Evolutionary conservation across 768 basidiomycete species (phyloP), one percentile per base, ranked within the genome.

Genomic region (Gloeophyllum trabeum): DNA sequence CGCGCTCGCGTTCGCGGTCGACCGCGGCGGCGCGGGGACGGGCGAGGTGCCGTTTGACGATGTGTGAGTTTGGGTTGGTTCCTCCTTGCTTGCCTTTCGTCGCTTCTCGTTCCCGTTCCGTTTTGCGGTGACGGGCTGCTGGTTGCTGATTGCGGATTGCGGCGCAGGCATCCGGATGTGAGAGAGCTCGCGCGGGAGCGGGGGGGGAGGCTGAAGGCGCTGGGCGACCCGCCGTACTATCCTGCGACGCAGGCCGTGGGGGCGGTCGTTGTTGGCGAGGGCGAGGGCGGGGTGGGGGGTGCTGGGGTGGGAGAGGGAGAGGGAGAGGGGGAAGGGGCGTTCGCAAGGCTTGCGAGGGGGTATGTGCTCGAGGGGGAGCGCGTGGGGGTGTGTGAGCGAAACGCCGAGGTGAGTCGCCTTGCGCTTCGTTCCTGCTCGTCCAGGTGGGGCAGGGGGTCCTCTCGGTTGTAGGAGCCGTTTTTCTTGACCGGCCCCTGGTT

Each of bases 11-110:
- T 89, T 90, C 49, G 76, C 81, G 7, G 56, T 72, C 2, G 82
- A 82, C 41, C 61, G 58, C n/a, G 63, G 10, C 28, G 28, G 20
- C 10, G 7, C 61, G 32, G 47, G 52, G 4, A 55, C 54, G 28
- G 79, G 73, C 68, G 83, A 88, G 50, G 55, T 80, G 2, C 88
- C 88, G 2, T 90, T 83, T 45, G 88, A 91, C 48, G 88, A 91
- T 51, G 51, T 80, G 87, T 87, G 51, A 41, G 78, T 61, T n/a
- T n/a, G n/a, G n/a, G n/a, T n/a, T n/a, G n/a, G n/a, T n/a, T n/a
- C n/a, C n/a, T n/a, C n/a, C n/a, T n/a, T n/a, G n/a, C n/a, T n/a
- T n/a, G n/a, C n/a, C n/a, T n/a, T n/a, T 13, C 10, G n/a, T 13
- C 7, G 23, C 16, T 5, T 35, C 23, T 20, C 1, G 41, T 7